Evolutionary conservation across 2,329 filamentous ascomycete genomes (phyloP).

Genomic region (Pyrenochaeta sp.): DNA sequence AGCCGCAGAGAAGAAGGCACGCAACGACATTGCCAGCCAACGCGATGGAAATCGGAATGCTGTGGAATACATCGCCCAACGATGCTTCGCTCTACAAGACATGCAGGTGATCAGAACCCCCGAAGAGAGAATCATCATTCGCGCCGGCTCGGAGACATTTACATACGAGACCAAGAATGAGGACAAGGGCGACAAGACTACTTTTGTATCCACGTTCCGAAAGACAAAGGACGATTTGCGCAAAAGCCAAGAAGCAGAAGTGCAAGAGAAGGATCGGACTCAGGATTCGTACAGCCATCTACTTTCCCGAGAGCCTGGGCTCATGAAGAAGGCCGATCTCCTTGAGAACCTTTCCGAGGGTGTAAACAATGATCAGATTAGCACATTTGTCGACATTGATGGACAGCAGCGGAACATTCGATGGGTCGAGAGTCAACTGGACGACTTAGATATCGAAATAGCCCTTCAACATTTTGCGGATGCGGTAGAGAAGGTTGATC

Average conservation of each 20-base stretch:
- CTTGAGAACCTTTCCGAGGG: slow-evolving; percentile 74
- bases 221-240: slow-evolving; percentile 93
- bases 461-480: slow-evolving; percentile 88
- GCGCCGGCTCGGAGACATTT: slow-evolving; percentile 88
- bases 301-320: slow-evolving; percentile 76
- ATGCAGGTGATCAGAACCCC: slow-evolving; percentile 88
- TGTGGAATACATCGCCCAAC: slow-evolving; percentile 84
- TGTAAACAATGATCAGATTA: slow-evolving; percentile 73
- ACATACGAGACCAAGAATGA: slow-evolving; percentile 91
- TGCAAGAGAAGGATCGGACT: slow-evolving; percentile 83
- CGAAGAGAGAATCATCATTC: slow-evolving; percentile 75
- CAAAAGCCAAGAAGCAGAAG: slow-evolving; percentile 83
- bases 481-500: slow-evolving; percentile 84
- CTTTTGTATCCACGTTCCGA: slow-evolving; percentile 85
- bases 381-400: slow-evolving; percentile 91
- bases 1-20: slow-evolving; percentile 92
- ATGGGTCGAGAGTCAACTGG: slow-evolving; percentile 94
- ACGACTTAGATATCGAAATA: slow-evolving; percentile 95
- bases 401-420: slow-evolving; percentile 95
- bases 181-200: slow-evolving; percentile 78
- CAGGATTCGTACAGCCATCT: slow-evolving; percentile 88
- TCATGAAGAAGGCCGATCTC: slow-evolving; percentile 80
- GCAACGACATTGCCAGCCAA: slow-evolving; percentile 69
- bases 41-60: slow-evolving; percentile 49
- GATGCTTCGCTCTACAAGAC: slow-evolving; percentile 92